These are phyloP conservation scores for Tetrapisispora phaffii DNA, from an alignment of 805 yeast species.

Conservation along the genomic window DNA sequence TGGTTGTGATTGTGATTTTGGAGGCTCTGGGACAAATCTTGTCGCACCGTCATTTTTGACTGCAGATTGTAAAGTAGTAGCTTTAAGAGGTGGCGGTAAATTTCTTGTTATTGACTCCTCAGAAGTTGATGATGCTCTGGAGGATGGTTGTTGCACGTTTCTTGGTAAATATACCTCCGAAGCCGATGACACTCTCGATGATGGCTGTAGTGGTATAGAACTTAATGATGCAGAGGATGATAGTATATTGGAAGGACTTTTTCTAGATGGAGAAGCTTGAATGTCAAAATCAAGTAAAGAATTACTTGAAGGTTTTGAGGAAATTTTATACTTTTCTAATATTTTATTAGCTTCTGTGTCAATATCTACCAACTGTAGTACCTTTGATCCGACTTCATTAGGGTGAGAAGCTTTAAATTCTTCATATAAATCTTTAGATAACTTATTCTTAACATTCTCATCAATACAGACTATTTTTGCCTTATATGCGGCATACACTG, in stretches of 20 bases:
- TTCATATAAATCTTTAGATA: slow-evolving; percentile 52
- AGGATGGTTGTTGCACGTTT: slow-evolving; percentile 4
- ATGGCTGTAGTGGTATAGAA: slow-evolving; percentile 4
- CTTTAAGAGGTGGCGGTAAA: not conserved
- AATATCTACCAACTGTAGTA: not conserved
- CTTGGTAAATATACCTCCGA: slow-evolving; percentile 5
- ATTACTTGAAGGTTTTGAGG: not conserved
- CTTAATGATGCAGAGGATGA: not conserved
- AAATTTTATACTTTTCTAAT: not conserved
- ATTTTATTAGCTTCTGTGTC: not conserved
- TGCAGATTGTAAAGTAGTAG: not conserved
- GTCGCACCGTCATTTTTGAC: not conserved
- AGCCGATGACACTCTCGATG: not conserved
- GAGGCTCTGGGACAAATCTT: not conserved
- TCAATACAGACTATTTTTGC: slow-evolving; percentile 62
- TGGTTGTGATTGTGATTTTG: not conserved
- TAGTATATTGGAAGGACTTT: not conserved
- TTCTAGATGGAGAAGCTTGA: not conserved
- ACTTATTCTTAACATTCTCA: slow-evolving; percentile 43
- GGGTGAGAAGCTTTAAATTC: slow-evolving; percentile 37
- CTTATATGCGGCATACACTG: slow-evolving; percentile 73
- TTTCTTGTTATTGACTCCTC: slow-evolving; percentile 14
- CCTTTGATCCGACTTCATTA: slow-evolving; percentile 11
- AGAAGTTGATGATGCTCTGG: too few relatives aligned
- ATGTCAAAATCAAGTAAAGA: slow-evolving; percentile 10